Evolutionary conservation across 257 asterid genomes (phyloP).

Genomic region (Hygrophila difformis): DNA sequence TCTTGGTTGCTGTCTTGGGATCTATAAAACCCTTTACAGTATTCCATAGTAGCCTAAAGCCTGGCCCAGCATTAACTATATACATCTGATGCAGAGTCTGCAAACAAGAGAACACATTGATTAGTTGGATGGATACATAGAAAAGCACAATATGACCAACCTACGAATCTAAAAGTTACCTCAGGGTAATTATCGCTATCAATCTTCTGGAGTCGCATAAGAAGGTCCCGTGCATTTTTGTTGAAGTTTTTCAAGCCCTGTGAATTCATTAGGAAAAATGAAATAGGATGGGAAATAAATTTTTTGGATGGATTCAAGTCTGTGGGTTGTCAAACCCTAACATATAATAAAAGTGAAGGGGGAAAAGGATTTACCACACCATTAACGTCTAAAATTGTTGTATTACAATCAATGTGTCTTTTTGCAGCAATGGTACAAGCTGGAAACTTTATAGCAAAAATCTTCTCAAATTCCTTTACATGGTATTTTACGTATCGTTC

Average conservation of each 20-base stretch:
- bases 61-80: constrained; percentile 92
- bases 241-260: constrained; percentile 89
- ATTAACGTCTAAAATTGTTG: constrained; percentile 92
- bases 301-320: no score
- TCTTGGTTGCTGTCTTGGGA: constrained; percentile 92
- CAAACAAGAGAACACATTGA: constrained; percentile 21
- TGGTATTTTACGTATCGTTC: constrained; percentile 83
- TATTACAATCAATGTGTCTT: constrained; percentile 88
- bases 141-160: neutral
- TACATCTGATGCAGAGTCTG: constrained; percentile 98
- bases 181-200: constrained; percentile 94
- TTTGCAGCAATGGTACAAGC: constrained; percentile 96
- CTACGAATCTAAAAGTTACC: constrained; percentile 24
- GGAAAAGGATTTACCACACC: constrained; percentile 64
- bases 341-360: neutral
- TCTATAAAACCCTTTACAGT: constrained; percentile 80
- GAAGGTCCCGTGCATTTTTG: constrained; percentile 85
- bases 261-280: neutral
- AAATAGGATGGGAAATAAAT: neutral
- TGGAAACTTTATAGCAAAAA: constrained; percentile 77
- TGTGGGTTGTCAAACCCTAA: no score
- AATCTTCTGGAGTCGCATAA: constrained; percentile 80
- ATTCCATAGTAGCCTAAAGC: constrained; percentile 84
- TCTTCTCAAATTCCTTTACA: constrained; percentile 78
- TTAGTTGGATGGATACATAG: constrained; percentile 9